Evolutionary conservation across 2,329 filamentous ascomycete species (phyloP), one percentile per base, ranked within the genome.

Genomic region (Monosporascus sp.): DNA sequence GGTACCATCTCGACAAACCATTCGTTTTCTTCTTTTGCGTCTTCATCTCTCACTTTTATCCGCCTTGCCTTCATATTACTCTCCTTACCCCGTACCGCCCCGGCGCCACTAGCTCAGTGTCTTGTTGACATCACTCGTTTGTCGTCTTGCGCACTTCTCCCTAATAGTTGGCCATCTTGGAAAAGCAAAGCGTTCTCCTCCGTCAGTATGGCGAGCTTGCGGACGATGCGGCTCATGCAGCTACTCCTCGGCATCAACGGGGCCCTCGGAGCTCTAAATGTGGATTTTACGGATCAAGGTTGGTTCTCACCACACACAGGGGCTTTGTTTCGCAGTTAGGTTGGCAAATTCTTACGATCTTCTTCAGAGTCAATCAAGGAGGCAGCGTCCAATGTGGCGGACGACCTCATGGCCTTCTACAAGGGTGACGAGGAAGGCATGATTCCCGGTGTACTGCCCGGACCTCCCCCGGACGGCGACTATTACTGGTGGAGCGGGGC

Each of bases 401-500:
- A 62, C 47, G 65, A 68, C 49, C 59, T 68, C 6, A 61, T 68
- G 59, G 58, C 53, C 47, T 63, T 58, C 53, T 68, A 68, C 51
- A 52, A 56, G 7, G 64, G 66, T 37, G 50, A 59, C 6, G 48
- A 61, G 18, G 31, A 56, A 7, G 60, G 59, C 22, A 45, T 58
- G 2, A 55, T 56, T n/a, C 56, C 59, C 2, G 65, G 64, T 1
- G 38, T 68, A n/a, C 53, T 66, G 2, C 52, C 57, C 3, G 51
- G 47, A 2, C 44, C 56, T 5, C 51, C 58, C 9, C 51, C 54
- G 5, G 48, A 52, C 1, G 62, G 59, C 24, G 52, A 61, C n/a
- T 76, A 75, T 51, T 79, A 78, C 61, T 81, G 75, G 75, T 83
- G 79, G 79, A 77, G 80, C 53, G 74, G 75, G 2, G 71, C 73